Evolutionary conservation across 495 filamentous ascomycete genomes (phyloP), one percentile per base, ranked within the genome.

Genomic region (Cladorrhinum samala): DNA sequence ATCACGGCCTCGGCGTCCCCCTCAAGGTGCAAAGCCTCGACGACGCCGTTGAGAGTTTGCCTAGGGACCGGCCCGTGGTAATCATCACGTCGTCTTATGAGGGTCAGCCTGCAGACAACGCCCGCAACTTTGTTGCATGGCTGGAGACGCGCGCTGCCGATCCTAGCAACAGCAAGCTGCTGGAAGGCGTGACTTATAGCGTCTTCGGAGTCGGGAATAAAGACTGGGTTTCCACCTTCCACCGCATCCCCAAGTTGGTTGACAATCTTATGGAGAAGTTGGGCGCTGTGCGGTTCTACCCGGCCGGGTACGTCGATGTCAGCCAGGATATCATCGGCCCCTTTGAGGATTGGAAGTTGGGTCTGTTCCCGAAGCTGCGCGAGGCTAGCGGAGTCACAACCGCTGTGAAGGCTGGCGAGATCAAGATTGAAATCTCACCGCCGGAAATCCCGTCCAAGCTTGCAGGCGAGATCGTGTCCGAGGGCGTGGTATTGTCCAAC

Each of bases 61-160:
- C 82, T 2, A 80, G 66, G 46, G 69, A 76, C 19, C 71, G 74
- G 6, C 83, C 83, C 0, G 72, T 85, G 3, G 64, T 84, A 9
- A 73, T 88, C 39, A 77, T 62, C 82, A 74, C 21, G 68, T 79
- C 59, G 77, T 87, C 64, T 64, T 86, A 55, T 65, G 79, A 62
- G 85, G 84, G 84, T 45, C 84, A 30, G 64, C 83, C 85, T 0
- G 74, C 84, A 0, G 85, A 88, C 55, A 87, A 88, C 44, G 85
- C 83, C 0, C 72, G 69, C 2, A 78, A 82, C 46, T 88, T 88
- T 54, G 76, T 86, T 33, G 70, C 78, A 45, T 88, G 83, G 84
- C 60, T 88, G 2, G 57, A 55, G 57, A 46, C 52, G 5, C 57
- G 52, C n/a, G 49, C 50, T 36, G 33, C 21, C 2, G 72, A 76